Evolutionary conservation across 768 basidiomycete genomes (phyloP).

Genomic region (Termitomyces sp.): DNA sequence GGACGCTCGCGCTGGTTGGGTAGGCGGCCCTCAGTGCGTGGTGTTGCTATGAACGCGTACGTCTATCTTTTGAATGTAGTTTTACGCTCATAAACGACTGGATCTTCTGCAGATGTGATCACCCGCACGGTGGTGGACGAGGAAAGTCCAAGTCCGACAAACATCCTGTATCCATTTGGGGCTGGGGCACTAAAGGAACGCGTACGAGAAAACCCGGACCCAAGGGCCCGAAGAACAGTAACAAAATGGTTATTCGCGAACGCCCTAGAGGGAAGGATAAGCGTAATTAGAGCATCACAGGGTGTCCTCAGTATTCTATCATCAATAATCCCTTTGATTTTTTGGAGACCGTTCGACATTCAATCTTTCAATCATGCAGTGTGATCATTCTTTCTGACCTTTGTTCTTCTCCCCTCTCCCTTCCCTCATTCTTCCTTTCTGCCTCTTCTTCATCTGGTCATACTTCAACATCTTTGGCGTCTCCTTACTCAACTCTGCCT

Average conservation of each 20-base stretch:
- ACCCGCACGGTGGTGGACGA: constrained; percentile 97
- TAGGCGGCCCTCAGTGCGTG: constrained; percentile 79
- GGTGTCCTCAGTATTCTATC: constrained; percentile 12
- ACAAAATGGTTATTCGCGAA: constrained; percentile 84
- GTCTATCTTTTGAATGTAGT: constrained; percentile 28
- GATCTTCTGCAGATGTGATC: constrained; percentile 59
- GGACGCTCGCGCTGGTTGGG: constrained; percentile 89
- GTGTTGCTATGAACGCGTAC: constrained; percentile 96
- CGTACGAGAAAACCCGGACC: constrained; percentile 92
- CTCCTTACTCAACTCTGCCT: constrained; percentile 61
- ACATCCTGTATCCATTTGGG: constrained; percentile 89
- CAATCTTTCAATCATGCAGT: neutral
- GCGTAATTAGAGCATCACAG: constrained; percentile 33
- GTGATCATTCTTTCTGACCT: constrained; percentile 11
- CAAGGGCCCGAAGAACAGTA: constrained; percentile 86
- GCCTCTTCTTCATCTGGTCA: constrained; percentile 46
- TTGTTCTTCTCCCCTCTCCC: neutral
- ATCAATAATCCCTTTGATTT: constrained; percentile 7
- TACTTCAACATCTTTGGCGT: constrained; percentile 36
- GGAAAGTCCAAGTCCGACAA: constrained; percentile 98
- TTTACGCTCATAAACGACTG: constrained; percentile 1
- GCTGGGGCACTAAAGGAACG: constrained; percentile 89
- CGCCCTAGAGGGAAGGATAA: constrained; percentile 71
- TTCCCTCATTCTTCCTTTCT: constrained; percentile 45
- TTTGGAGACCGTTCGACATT: neutral